phyloP scores from a whole-genome alignment of 179 eudicot species.

The Silene coronaria region DNA sequence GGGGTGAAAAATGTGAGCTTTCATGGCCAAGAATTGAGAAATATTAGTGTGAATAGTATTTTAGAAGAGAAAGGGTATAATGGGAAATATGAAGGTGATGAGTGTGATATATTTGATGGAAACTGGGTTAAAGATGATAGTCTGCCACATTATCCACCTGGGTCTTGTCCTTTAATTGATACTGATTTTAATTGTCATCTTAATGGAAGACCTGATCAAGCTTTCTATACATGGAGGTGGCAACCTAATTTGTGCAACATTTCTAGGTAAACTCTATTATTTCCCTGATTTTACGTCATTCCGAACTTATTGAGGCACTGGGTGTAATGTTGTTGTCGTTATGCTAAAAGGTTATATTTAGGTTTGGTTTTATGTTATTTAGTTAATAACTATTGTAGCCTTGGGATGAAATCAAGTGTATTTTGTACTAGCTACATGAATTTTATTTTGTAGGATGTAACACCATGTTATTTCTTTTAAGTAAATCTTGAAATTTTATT shows the following conservation, averaged over 20 bases:
- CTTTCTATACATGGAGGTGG: conserved; percentile 60
- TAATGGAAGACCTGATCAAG: conserved; percentile 60
- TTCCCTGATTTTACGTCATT: neutral
- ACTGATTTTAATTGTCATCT: conserved; percentile 64
- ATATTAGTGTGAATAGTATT: neutral
- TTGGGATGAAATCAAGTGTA: too few relatives aligned
- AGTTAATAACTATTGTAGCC: too few relatives aligned
- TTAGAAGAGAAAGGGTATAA: neutral
- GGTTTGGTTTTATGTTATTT: too few relatives aligned
- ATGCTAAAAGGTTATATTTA: too few relatives aligned
- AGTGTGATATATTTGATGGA: conserved; percentile 72
- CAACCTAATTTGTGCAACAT: conserved; percentile 60
- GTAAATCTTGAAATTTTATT: too few relatives aligned
- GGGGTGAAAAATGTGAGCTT: conserved; percentile 38
- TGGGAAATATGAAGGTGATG: conserved; percentile 1
- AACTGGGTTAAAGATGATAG: conserved; percentile 67
- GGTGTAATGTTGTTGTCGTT: neutral
- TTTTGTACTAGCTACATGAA: too few relatives aligned
- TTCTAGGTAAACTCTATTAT: conserved; percentile 41
- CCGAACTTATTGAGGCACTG: neutral
- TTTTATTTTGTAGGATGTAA: too few relatives aligned
- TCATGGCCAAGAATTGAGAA: conserved; percentile 17
- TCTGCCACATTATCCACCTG: conserved; percentile 60
- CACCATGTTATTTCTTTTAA: too few relatives aligned
- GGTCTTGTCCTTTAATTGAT: conserved; percentile 74